A percentile compares a stretch with the other conserved stretches of the same genome.
Conservation (phyloP, 1,284 basidiomycete genomes). For the Puccinia polysora region DNA sequence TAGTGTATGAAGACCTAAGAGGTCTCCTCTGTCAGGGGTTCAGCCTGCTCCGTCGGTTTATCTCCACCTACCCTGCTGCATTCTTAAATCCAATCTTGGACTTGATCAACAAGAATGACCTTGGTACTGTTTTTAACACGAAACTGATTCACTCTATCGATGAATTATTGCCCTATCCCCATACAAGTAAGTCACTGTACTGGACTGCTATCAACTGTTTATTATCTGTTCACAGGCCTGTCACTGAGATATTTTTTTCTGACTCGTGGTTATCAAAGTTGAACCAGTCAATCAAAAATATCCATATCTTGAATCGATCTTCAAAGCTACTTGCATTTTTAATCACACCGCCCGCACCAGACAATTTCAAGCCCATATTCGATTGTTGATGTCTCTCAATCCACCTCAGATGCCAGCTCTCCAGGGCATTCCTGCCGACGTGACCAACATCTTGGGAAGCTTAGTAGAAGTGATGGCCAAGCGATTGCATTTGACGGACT, state of each 20-base stretch:
- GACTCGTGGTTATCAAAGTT: neutral
- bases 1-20: conserved; percentile 20
- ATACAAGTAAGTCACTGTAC: conserved; percentile 20
- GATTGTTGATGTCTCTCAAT: conserved; percentile 22
- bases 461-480: conserved; percentile 41
- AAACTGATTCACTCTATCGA: conserved; percentile 40
- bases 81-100: conserved; percentile 40
- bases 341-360: conserved; percentile 36
- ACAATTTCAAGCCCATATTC: conserved; percentile 42
- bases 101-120: conserved; percentile 31
- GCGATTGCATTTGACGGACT: conserved; percentile 39
- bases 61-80: conserved; percentile 11
- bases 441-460: conserved; percentile 6
- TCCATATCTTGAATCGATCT: conserved; percentile 43
- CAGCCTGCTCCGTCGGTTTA: conserved; percentile 13
- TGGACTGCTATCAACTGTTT: neutral
- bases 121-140: conserved; percentile 30
- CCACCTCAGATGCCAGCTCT: conserved; percentile 24
- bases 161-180: conserved; percentile 36
- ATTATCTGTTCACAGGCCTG: no score
- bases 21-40: conserved; percentile 3
- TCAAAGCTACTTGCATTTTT: conserved; percentile 39
- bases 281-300: conserved; percentile 41
- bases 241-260: neutral
- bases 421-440: conserved; percentile 4